Percentiles rank a stretch among this genome's conserved stretches.
Evolutionary conservation across 192 early-diverging fungal genomes (phyloP).

Genomic region (Obelidium mucronatum): DNA sequence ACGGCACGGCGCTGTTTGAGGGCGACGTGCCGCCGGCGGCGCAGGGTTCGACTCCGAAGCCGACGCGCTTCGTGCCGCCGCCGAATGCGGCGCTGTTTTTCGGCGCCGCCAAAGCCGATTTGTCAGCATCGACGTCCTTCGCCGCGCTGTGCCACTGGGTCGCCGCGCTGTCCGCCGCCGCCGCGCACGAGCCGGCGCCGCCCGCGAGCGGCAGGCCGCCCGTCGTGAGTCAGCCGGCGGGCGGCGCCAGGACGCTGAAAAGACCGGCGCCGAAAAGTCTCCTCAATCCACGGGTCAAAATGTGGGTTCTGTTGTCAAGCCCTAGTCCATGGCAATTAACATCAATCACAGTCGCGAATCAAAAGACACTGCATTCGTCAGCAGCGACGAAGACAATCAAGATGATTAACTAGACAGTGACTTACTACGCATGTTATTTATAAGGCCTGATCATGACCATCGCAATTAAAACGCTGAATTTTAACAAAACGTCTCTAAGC

Average conservation of each 20-base stretch:
- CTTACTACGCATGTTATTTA: no score
- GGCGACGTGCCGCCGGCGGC: not conserved
- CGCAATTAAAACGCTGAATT: constrained; percentile 32
- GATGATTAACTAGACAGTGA: no score
- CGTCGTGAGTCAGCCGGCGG: not conserved
- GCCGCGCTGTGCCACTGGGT: no score
- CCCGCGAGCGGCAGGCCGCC: not conserved
- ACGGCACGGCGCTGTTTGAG: not conserved
- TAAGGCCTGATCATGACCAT: no score
- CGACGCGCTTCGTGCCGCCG: not conserved
- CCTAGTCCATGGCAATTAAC: not conserved
- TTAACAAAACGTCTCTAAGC: constrained; percentile 85
- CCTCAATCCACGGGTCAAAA: constrained; percentile 11
- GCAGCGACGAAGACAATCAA: constrained; percentile 3
- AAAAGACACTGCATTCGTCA: not conserved
- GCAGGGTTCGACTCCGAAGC: not conserved
- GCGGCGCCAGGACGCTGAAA: not conserved
- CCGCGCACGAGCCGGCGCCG: not conserved
- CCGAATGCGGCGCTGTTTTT: no score
- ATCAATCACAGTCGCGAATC: not conserved
- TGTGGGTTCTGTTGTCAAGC: not conserved
- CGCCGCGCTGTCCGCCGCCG: no score
- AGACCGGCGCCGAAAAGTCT: not conserved
- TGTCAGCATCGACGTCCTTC: no score
- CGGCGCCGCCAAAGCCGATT: no score